Base-by-base conservation (phyloP, 495 filamentous ascomycete genomes). In the Collariella sp. region DNA sequence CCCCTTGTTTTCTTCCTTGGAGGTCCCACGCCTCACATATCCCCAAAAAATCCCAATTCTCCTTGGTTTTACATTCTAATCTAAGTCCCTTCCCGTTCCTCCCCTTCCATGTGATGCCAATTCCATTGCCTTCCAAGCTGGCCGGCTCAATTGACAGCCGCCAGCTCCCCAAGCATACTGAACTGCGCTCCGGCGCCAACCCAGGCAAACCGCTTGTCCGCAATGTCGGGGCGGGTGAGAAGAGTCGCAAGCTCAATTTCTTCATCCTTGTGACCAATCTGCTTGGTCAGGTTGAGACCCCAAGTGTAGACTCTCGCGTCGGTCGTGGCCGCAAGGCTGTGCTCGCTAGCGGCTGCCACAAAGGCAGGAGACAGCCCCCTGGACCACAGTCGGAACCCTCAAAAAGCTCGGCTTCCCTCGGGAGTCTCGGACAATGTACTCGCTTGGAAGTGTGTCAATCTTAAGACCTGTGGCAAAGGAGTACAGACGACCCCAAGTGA, bases 251-350 rank as follows among this genome's bases (percentile, higher is more conserved):
- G 56, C 35, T 75, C 62, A 22, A 86, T 65, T 55, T 82, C 79
- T 9, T 79, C 78, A 2, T 62, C 70, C 10, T 70, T 73, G 33
- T 73, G 76, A 1, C 83, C 84, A n/a, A 79, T 79, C 66, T 87
- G 84, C 57, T 81, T 84, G 47, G 77, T 79, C 11, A 70, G 70
- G n/a, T 74, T 79, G 66, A 84, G 85, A 0, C 85, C 85, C 85
- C 84, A 88, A n/a, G 75, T 75, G 55, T 76, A 84, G 3, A 82
- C 80, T 35, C 70, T 70, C 7, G 83, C 81, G 3, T 70, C 70
- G 12, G 61, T 67, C 20, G 74, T 72, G 46, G 87, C 66, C 3
- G 73, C 80, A 53, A 88, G 69, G 46, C 73, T 78, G 52, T 81
- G 82, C 49, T 85, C 79, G 1, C 72, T 71, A 15, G 77, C 80